Evolutionary conservation across 129 eudicot genomes (phyloP), one percentile per base, ranked within the genome.

Genomic region (Flaveria brownii): DNA sequence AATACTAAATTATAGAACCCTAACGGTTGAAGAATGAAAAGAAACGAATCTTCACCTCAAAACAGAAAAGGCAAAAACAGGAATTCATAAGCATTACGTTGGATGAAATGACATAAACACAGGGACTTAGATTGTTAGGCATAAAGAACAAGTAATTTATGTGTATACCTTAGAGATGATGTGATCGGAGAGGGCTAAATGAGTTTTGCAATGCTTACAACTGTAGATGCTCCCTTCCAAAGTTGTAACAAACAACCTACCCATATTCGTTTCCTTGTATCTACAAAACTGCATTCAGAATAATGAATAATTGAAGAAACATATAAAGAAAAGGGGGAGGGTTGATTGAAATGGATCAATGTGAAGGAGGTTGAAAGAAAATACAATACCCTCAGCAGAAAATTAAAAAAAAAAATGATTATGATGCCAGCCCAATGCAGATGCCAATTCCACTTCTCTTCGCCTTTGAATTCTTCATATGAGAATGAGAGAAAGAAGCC

Each of bases 131-230:
- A 28, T 62, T 61, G 30, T 25, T 70, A 70, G 2, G 22, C 42
- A 49, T 30, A 49, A 41, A 68, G 4, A 30, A 46, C 20, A 46
- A 20, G 18, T 9, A 15, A 73, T 41, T 42, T 33, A 12, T 14
- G 16, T 59, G 7, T 20, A 49, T 47, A 89, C 96, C 96, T 70
- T 89, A 36, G 96, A 87, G 5, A 89, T 56, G 79, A 89, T 73
- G 39, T 89, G 85, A 52, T 83, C 84, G 7, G 79, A 20, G 46
- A 89, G 77, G 11, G 67, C 89, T 42, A 89, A 78, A 76, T 89
- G 91, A 30, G 88, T 66, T 42, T 89, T 61, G 63, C 96, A 89
- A 77, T 82, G 83, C 71, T 85, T 89, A 85, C 96, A 89, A 51
- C 80, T 67, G 75, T 87, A 89, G 62, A 82, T 66, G 70, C 63